Base-by-base conservation (phyloP, 2,329 filamentous ascomycete species). In the Onygenales sp. region DNA sequence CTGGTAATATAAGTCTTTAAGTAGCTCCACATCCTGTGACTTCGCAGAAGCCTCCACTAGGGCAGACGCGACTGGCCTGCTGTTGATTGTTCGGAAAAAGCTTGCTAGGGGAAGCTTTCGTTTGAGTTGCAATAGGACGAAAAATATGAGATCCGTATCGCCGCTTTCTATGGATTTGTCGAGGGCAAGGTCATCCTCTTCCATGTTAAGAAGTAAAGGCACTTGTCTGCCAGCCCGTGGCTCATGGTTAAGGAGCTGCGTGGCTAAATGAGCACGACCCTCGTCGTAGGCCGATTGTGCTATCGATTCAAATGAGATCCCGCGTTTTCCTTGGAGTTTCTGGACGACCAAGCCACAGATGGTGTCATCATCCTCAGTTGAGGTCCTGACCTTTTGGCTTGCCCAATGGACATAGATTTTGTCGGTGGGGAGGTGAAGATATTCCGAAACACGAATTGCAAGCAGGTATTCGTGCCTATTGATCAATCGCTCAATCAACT, bases 1-100 rank as follows among this genome's bases (percentile, higher is more conserved):
- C 71, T 97, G 93, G 67, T 98, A 98, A 73, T 93, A 98, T 3
- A 98, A 76, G 65, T 97, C 93, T 64, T 97, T 98, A 31, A 98
- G 81, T 21, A 98, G 70, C 52, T 87, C 83, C 0, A 81, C 79
- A 62, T 95, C 90, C 62, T 95, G 86, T 49, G 88, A 83, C 49
- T 80, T 77, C 0, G 93, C 92, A 0, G 85, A 86, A 1, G 89
- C 81, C 69, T 98, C 93, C 27, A 98, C 88, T 9, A 98, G 80
- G 0, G 93, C 88, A 2, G 88, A 90, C 3, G 93, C 93, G 31
- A 88, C 80, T 0, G 92, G 90, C 1, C 91, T 83, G 51, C 80
- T 82, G 68, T 91, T 96, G 71, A 97, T 89, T 46, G 86, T 85
- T 49, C 90, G 84, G 77, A 98, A 97, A 76, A 98, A 98, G 36